Percentiles rank a stretch among this genome's conserved stretches.
Conservation (phyloP, 1,284 basidiomycete genomes). For the Pulveroboletus sp. region DNA sequence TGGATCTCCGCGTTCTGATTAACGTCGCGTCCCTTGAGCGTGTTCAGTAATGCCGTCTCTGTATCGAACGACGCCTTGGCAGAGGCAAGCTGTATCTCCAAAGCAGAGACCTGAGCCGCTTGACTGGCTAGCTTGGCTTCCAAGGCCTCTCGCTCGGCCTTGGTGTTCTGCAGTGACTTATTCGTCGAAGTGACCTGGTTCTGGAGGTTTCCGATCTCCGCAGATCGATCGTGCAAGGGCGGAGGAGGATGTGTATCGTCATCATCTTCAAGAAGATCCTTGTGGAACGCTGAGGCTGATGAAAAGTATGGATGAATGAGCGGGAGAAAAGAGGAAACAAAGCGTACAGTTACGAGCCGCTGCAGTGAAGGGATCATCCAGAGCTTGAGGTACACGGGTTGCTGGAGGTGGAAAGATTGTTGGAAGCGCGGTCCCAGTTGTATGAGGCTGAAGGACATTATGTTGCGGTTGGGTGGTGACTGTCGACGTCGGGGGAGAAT, state of each 20-base stretch:
- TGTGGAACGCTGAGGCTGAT: conserved; percentile 30
- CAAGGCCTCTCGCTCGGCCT: conserved; percentile 52
- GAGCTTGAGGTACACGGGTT: conserved; percentile 18
- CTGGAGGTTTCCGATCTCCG: conserved; percentile 82
- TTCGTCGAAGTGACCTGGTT: conserved; percentile 84
- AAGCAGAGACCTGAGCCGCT: conserved; percentile 63
- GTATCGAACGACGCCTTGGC: conserved; percentile 82
- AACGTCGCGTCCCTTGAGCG: conserved; percentile 69
- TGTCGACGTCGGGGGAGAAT: conserved; percentile 54
- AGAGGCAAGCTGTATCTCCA: conserved; percentile 73
- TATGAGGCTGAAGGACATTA: conserved; percentile 38
- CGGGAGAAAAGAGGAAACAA: conserved; percentile 9
- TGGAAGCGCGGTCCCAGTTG: conserved; percentile 16
- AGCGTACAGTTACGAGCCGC: conserved; percentile 26
- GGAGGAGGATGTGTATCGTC: conserved; percentile 47
- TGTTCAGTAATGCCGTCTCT: conserved; percentile 73
- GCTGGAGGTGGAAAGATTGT: conserved; percentile 18
- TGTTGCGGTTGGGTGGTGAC: conserved; percentile 33
- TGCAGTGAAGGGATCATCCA: conserved; percentile 43
- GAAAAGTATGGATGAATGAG: conserved; percentile 12
- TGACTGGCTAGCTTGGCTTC: conserved; percentile 61
- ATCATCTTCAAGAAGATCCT: conserved; percentile 71
- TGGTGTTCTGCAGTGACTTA: conserved; percentile 59
- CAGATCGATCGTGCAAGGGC: conserved; percentile 63
- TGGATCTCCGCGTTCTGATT: conserved; percentile 79